Percentiles rank a stretch among this genome's conserved stretches.
Conservation (phyloP, 495 filamentous ascomycete genomes). For the Lophiostoma macrostomum region DNA sequence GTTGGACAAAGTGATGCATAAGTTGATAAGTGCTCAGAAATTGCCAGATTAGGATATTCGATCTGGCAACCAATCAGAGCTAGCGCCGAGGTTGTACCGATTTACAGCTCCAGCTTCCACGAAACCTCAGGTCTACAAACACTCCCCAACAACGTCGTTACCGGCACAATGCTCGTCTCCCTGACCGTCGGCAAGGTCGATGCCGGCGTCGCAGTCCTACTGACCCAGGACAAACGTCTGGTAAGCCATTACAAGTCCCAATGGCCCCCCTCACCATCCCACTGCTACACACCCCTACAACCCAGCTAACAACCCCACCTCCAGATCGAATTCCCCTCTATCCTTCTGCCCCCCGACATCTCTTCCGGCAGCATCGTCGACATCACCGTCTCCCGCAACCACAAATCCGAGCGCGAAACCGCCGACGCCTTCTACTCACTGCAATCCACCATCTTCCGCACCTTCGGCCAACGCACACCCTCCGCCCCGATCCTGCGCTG, state of each 20-base stretch:
- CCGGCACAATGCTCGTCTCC: conserved; percentile 86
- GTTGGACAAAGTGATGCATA: too few species aligned
- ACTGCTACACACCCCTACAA: conserved; percentile 23
- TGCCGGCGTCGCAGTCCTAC: conserved; percentile 92
- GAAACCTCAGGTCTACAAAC: too few species aligned
- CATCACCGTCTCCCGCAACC: conserved; percentile 90
- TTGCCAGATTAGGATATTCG: too few species aligned
- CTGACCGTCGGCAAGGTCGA: conserved; percentile 99
- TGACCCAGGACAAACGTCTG: conserved; percentile 94
- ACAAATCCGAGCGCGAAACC: conserved; percentile 67
- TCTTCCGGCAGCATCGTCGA: conserved; percentile 95
- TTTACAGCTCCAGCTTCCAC: too few species aligned
- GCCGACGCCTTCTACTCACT: conserved; percentile 73
- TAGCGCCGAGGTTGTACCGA: too few species aligned
- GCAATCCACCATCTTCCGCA: conserved; percentile 79
- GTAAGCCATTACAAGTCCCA: conserved; percentile 50
- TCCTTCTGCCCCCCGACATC: conserved; percentile 92
- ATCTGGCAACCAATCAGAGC: too few species aligned
- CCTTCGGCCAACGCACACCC: conserved; percentile 82
- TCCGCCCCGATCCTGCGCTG: conserved; percentile 77
- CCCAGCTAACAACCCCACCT: background rate
- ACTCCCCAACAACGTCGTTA: too few species aligned
- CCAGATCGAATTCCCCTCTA: conserved; percentile 98
- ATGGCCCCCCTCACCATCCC: conserved; percentile 8
- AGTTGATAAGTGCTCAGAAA: too few species aligned